Conservation (phyloP, 768 basidiomycete species). For the Pleurotus giganteus region DNA sequence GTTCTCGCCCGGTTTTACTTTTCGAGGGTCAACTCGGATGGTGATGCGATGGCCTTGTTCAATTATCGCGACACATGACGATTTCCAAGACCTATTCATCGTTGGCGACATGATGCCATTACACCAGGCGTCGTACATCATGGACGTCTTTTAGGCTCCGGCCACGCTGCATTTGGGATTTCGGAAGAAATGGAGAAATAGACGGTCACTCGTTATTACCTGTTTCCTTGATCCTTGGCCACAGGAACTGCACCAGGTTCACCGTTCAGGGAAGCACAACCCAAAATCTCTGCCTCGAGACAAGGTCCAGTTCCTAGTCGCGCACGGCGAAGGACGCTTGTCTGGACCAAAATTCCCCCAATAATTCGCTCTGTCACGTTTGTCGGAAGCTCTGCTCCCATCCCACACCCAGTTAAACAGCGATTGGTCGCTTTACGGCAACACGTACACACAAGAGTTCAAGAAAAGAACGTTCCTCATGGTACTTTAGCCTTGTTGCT, state of each 20-base stretch:
- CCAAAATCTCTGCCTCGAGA: no score
- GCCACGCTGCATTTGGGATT: neutral
- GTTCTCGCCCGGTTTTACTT: conserved; percentile 4
- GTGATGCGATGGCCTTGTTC: neutral
- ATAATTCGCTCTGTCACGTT: no score
- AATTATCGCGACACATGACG: conserved; percentile 8
- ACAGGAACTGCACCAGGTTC: neutral
- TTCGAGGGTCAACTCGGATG: neutral
- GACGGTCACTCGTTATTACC: neutral
- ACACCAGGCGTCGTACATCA: neutral
- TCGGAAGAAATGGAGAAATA: neutral
- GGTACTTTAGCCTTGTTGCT: no score
- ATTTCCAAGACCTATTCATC: neutral
- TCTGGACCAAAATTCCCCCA: no score
- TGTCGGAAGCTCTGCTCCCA: no score
- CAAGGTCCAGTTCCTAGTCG: no score
- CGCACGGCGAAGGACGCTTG: no score
- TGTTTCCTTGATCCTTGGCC: neutral
- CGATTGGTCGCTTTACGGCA: no score
- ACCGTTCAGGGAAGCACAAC: no score
- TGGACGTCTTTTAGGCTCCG: neutral
- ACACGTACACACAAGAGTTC: no score
- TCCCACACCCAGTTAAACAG: no score
- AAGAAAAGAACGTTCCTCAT: no score
- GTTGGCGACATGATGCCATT: neutral